These are phyloP conservation scores for Fusarium floridanum DNA, from an alignment of 2,329 filamentous ascomycete genomes.

Conservation along the genomic window DNA sequence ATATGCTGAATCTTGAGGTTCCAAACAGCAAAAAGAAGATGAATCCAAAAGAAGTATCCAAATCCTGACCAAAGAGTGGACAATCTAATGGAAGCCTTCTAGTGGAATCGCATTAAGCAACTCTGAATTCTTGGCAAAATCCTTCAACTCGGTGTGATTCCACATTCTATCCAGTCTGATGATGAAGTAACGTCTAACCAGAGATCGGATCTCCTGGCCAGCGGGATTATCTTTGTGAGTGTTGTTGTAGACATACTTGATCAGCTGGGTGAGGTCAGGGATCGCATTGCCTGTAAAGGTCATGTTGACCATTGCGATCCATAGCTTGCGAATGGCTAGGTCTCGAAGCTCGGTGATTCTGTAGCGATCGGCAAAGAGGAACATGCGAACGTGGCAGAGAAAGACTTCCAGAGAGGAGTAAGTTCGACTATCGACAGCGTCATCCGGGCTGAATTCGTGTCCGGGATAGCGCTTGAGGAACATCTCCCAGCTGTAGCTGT, in stretches of 20 bases:
- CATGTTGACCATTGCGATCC: not conserved
- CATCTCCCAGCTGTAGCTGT: not conserved
- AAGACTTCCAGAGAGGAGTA: not conserved
- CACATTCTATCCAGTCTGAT: not conserved
- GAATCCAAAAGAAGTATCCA: not conserved
- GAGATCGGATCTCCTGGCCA: not conserved
- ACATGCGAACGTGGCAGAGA: not conserved
- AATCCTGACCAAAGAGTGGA: not conserved
- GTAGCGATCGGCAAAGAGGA: not conserved
- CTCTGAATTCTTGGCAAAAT: not conserved
- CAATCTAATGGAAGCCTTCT: too few relatives aligned
- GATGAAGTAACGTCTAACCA: not conserved
- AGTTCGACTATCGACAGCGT: not conserved
- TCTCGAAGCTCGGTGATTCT: not conserved
- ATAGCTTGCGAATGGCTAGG: not conserved
- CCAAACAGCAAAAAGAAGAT: not conserved
- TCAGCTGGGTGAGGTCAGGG: not conserved
- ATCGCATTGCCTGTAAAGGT: not conserved
- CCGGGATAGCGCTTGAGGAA: not conserved
- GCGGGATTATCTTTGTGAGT: not conserved
- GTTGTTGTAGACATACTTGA: not conserved
- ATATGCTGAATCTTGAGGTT: not conserved
- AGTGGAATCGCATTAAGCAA: not conserved
- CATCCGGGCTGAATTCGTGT: not conserved
- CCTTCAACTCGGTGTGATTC: not conserved